phyloP scores from a whole-genome alignment of 768 basidiomycete genomes.

The Kwoniella newhampshirensis region DNA sequence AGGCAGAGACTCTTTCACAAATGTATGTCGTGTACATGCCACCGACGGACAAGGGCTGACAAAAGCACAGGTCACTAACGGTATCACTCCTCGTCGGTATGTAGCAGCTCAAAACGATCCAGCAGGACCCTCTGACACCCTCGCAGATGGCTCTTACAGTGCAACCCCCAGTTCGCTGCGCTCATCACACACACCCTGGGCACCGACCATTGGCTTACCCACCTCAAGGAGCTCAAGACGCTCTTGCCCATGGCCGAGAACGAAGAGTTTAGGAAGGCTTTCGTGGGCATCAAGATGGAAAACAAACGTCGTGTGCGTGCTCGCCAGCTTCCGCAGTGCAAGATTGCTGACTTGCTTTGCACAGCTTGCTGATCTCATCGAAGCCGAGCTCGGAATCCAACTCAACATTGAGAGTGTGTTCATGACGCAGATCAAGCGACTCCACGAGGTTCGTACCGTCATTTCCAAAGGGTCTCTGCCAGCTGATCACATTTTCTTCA shows the following conservation, averaged over 20 bases:
- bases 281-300: slow-evolving; percentile 78
- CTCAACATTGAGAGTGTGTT: slow-evolving; percentile 50
- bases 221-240: slow-evolving; percentile 70
- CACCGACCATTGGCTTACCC: slow-evolving; percentile 77
- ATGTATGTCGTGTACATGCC: slow-evolving; percentile 10
- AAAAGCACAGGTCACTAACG: slow-evolving; percentile 87
- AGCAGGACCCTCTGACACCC: neutral
- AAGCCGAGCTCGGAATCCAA: slow-evolving; percentile 46
- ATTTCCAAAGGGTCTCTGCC: neutral
- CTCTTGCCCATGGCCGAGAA: slow-evolving; percentile 72
- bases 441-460: slow-evolving; percentile 78
- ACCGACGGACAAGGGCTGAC: neutral
- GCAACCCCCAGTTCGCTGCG: slow-evolving; percentile 81
- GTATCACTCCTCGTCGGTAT: slow-evolving; percentile 90
- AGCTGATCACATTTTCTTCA: slow-evolving; percentile 10
- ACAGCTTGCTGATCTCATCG: slow-evolving; percentile 44
- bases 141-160: slow-evolving; percentile 57
- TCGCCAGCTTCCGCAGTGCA: slow-evolving; percentile 54
- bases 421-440: slow-evolving; percentile 62
- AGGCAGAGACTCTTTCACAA: slow-evolving; percentile 66
- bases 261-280: slow-evolving; percentile 70
- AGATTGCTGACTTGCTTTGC: neutral
- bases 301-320: slow-evolving; percentile 88
- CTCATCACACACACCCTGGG: slow-evolving; percentile 82
- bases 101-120: slow-evolving; percentile 60